Evolutionary conservation across 208 protist species (phyloP).

Genomic region (Acanthamoeba triangularis): DNA sequence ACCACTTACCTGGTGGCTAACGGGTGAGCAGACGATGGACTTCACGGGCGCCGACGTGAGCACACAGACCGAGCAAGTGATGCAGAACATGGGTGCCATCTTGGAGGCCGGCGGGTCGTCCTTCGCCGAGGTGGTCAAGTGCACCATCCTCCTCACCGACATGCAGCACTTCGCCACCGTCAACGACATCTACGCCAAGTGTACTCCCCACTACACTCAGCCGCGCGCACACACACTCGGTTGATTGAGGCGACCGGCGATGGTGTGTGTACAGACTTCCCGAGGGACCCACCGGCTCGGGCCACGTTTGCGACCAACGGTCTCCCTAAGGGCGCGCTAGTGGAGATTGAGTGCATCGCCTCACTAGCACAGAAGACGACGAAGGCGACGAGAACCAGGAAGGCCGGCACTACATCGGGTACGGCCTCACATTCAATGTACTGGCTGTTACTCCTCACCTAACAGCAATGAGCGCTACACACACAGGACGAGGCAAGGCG

Average conservation of each 20-base stretch:
- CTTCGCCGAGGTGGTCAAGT: slow-evolving; percentile 90
- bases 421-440: background rate
- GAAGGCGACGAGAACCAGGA: background rate
- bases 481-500: background rate
- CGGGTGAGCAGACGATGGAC: background rate
- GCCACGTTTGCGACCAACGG: slow-evolving; percentile 86
- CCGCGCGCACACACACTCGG: background rate
- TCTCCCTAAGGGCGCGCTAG: slow-evolving; percentile 87
- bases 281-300: slow-evolving; percentile 82
- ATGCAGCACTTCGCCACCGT: slow-evolving; percentile 91
- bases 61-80: slow-evolving; percentile 11
- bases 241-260: background rate
- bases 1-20: too few species aligned
- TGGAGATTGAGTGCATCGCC: slow-evolving; percentile 92
- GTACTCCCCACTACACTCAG: slow-evolving; percentile 71
- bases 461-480: background rate
- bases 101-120: slow-evolving; percentile 87
- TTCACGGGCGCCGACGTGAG: background rate
- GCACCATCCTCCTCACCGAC: slow-evolving; percentile 87
- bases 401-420: background rate
- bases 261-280: slow-evolving; percentile 27
- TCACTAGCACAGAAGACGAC: slow-evolving; percentile 38
- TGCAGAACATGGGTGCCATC: slow-evolving; percentile 88
- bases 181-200: slow-evolving; percentile 89
- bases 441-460: background rate